These are phyloP conservation scores for Sphaerulina vaccinii DNA, from an alignment of 2,329 filamentous ascomycete species.

Conservation along the genomic window DNA sequence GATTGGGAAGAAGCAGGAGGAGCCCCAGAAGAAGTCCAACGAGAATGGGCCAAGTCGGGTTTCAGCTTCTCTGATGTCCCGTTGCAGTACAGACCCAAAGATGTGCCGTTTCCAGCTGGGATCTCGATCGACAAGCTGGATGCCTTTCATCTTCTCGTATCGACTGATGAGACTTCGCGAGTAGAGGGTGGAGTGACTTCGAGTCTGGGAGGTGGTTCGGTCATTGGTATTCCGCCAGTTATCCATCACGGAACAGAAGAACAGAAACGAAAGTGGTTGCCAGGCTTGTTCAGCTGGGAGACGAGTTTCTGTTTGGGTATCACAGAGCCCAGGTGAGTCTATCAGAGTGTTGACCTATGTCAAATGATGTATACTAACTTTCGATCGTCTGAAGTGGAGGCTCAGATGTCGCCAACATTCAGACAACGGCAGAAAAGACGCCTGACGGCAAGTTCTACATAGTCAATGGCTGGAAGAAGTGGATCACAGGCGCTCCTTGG, in stretches of 20 bases:
- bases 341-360: not conserved
- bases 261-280: constrained; percentile 60
- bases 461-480: constrained; percentile 62
- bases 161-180: constrained; percentile 34
- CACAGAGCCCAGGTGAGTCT: constrained; percentile 54
- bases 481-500: constrained; percentile 56
- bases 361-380: not conserved
- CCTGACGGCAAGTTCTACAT: constrained; percentile 54
- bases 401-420: constrained; percentile 64
- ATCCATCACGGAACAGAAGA: constrained; percentile 60
- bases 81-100: constrained; percentile 43
- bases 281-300: constrained; percentile 57
- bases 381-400: constrained; percentile 43
- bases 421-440: constrained; percentile 55
- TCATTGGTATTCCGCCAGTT: constrained; percentile 64
- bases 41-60: constrained; percentile 43
- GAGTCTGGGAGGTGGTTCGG: constrained; percentile 58
- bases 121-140: constrained; percentile 53
- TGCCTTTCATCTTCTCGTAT: constrained; percentile 51
- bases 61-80: constrained; percentile 48
- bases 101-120: constrained; percentile 45
- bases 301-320: constrained; percentile 64
- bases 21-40: constrained; percentile 48
- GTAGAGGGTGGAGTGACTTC: constrained; percentile 54
- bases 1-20: constrained; percentile 60